Evolutionary conservation across 2,329 filamentous ascomycete species (phyloP).

Genomic region (Westerdykella ornata): DNA sequence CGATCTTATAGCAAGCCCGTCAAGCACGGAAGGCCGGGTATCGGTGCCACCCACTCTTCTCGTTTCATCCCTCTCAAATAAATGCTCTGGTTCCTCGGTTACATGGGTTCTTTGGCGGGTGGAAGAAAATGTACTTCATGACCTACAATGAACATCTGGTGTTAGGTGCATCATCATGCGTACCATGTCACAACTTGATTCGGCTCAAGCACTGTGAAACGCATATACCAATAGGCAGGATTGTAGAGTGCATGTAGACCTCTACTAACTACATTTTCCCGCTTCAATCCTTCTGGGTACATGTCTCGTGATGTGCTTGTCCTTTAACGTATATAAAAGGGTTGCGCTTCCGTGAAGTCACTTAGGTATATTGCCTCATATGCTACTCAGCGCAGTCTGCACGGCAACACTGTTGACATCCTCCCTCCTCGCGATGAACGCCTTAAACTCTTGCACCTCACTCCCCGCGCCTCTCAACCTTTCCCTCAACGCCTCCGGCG

Average conservation of each 20-base stretch:
- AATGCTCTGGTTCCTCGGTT: constrained; percentile 37
- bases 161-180: constrained; percentile 33
- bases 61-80: constrained; percentile 99
- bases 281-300: neutral
- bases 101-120: constrained; percentile 36
- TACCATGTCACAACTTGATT: constrained; percentile 4
- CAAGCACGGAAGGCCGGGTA: constrained; percentile 99
- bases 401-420: constrained; percentile 75
- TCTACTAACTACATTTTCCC: constrained; percentile 18
- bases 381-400: constrained; percentile 67
- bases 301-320: neutral
- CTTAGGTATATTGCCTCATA: constrained; percentile 38
- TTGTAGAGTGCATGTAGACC: constrained; percentile 27
- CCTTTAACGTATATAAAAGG: neutral
- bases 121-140: constrained; percentile 36
- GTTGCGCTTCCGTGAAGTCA: neutral
- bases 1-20: constrained; percentile 74
- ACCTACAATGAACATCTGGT: constrained; percentile 35
- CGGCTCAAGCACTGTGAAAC: constrained; percentile 27
- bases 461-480: constrained; percentile 42
- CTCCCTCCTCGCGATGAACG: constrained; percentile 78
- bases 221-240: constrained; percentile 25
- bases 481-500: constrained; percentile 51
- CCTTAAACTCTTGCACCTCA: constrained; percentile 58
- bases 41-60: constrained; percentile 99